phyloP scores from a whole-genome alignment of 805 yeast genomes.

The Teunomyces kruisii region DNA sequence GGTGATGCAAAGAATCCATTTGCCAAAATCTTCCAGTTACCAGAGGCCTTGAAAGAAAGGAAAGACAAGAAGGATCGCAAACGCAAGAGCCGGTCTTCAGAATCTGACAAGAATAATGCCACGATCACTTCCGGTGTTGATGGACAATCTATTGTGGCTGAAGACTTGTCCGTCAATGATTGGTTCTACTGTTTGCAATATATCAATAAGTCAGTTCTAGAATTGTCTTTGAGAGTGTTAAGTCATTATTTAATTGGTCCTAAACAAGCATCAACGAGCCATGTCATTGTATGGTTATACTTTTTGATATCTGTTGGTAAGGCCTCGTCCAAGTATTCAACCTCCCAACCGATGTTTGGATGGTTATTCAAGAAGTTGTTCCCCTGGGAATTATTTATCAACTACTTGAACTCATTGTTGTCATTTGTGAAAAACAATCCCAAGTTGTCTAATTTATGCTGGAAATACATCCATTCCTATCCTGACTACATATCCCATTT shows the following conservation, averaged over 20 bases:
- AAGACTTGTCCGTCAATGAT: constrained; percentile 35
- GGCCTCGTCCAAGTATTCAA: constrained; percentile 47
- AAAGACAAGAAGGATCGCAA: constrained; percentile 71
- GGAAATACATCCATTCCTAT: constrained; percentile 19
- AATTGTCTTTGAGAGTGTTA: constrained; percentile 66
- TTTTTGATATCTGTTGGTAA: constrained; percentile 65
- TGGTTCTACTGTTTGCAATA: constrained; percentile 61
- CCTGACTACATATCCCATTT: constrained; percentile 48
- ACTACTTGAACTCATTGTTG: constrained; percentile 61
- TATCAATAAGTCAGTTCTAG: constrained; percentile 63
- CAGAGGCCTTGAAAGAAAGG: constrained; percentile 69
- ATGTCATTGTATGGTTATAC: constrained; percentile 74
- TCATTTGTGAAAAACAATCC: constrained; percentile 26
- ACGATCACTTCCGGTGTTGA: constrained; percentile 23
- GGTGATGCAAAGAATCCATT: constrained; percentile 77
- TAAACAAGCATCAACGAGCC: constrained; percentile 66
- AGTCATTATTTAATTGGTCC: constrained; percentile 71
- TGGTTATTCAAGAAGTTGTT: constrained; percentile 55
- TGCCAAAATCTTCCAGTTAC: constrained; percentile 69
- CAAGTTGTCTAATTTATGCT: constrained; percentile 14
- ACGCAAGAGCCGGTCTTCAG: constrained; percentile 39
- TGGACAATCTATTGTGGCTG: constrained; percentile 29
- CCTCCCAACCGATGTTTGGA: constrained; percentile 45
- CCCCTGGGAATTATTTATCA: constrained; percentile 69
- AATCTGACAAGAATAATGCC: constrained; percentile 13